These are phyloP conservation scores for Periconia sp. DNA, from an alignment of 2,329 filamentous ascomycete genomes.

Conservation along the genomic window DNA sequence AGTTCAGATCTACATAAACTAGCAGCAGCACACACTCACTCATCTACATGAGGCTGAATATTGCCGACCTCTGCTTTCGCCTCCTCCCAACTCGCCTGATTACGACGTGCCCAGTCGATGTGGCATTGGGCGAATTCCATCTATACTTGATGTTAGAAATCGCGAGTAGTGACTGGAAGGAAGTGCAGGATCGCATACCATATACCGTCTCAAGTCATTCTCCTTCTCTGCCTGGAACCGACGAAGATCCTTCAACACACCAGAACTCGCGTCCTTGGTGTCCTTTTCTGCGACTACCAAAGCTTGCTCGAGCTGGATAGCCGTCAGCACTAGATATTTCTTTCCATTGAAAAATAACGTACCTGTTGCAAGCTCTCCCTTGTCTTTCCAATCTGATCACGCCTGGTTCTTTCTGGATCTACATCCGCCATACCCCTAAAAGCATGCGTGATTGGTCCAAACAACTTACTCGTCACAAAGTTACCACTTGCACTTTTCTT, in stretches of 20 bases:
- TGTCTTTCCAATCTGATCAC: constrained; percentile 95
- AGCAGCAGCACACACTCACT: no score
- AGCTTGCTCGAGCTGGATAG: constrained; percentile 81
- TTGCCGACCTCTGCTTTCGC: constrained; percentile 86
- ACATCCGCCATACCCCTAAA: constrained; percentile 96
- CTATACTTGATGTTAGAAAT: constrained; percentile 53
- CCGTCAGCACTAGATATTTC: constrained; percentile 14
- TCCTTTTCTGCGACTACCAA: constrained; percentile 87
- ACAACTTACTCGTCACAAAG: constrained; percentile 91
- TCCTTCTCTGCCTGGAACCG: constrained; percentile 96
- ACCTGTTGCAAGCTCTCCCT: constrained; percentile 78
- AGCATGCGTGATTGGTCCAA: constrained; percentile 92
- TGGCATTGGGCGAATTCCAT: constrained; percentile 91
- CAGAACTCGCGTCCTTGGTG: constrained; percentile 88
- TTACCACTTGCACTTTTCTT: constrained; percentile 80
- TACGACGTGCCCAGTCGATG: constrained; percentile 92
- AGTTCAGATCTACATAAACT: no score
- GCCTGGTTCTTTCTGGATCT: constrained; percentile 88
- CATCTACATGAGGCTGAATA: constrained; percentile 76
- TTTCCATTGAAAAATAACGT: constrained; percentile 21
- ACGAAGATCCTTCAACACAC: constrained; percentile 87
- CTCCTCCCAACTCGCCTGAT: constrained; percentile 90
- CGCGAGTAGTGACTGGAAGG: not conserved
- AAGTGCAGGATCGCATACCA: constrained; percentile 67
- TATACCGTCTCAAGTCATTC: constrained; percentile 89